Conservation (phyloP, 1,284 basidiomycete species). For the Ustilago curta region DNA sequence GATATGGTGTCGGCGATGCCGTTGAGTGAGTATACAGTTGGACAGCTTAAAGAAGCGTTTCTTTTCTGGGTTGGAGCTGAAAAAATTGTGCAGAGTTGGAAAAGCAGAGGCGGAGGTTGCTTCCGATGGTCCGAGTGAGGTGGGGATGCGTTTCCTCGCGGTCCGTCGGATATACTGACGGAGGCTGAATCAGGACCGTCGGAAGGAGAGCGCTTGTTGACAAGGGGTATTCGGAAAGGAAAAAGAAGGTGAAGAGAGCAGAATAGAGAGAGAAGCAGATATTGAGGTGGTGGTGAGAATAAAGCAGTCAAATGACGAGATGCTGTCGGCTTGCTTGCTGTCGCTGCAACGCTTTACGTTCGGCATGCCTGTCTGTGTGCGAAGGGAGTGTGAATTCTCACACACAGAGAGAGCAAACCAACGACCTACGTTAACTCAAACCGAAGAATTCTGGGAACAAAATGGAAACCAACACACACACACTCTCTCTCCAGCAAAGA, state of each 20-base stretch:
- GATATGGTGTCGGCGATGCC: slow-evolving; percentile 6
- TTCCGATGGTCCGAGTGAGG: neutral
- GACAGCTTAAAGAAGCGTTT: neutral
- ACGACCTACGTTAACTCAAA: neutral
- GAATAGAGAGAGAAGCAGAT: neutral
- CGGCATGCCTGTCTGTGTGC: neutral
- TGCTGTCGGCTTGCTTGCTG: slow-evolving; percentile 6
- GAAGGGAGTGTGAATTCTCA: slow-evolving; percentile 4
- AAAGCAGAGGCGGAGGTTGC: neutral
- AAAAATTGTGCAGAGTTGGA: too few species aligned
- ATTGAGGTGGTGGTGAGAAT: neutral
- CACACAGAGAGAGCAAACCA: slow-evolving; percentile 1
- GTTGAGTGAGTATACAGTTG: slow-evolving; percentile 3
- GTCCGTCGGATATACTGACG: slow-evolving; percentile 5
- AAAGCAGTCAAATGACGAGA: neutral
- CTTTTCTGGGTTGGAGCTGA: neutral
- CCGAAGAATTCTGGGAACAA: neutral
- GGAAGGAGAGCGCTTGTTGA: neutral
- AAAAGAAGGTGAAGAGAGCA: neutral
- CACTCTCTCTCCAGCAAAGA: neutral
- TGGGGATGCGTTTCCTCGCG: neutral
- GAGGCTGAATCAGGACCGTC: neutral
- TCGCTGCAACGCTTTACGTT: neutral
- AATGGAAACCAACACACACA: slow-evolving; percentile 12
- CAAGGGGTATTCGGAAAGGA: neutral